These are phyloP conservation scores for Botrytis aclada DNA, from an alignment of 2,329 filamentous ascomycete genomes.

Conservation along the genomic window DNA sequence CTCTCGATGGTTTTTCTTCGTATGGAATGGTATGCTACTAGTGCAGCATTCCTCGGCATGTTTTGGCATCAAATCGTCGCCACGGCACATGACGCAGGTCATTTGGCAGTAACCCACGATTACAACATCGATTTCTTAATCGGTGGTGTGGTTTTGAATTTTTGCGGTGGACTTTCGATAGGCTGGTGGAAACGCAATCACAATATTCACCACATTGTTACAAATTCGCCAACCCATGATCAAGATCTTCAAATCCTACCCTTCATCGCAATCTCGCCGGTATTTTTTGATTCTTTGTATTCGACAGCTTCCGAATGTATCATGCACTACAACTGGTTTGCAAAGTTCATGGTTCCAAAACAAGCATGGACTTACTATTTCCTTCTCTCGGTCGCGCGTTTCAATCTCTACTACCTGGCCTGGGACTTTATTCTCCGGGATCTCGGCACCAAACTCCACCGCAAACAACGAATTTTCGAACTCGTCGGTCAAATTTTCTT, in stretches of 20 bases:
- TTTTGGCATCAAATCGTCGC: slow-evolving; percentile 97
- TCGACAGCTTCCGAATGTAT: slow-evolving; percentile 81
- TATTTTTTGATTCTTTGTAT: slow-evolving; percentile 68
- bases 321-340: slow-evolving; percentile 72
- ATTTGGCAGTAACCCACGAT: slow-evolving; percentile 94
- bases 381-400: slow-evolving; percentile 74
- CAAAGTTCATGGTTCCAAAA: slow-evolving; percentile 68
- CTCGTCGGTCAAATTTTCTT: slow-evolving; percentile 75
- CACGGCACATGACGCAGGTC: slow-evolving; percentile 88
- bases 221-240: slow-evolving; percentile 91
- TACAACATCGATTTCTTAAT: slow-evolving; percentile 81
- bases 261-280: slow-evolving; percentile 82
- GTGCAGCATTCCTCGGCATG: slow-evolving; percentile 71
- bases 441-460: slow-evolving; percentile 67
- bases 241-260: slow-evolving; percentile 92
- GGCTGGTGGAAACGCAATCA: slow-evolving; percentile 98
- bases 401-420: slow-evolving; percentile 81
- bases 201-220: slow-evolving; percentile 96
- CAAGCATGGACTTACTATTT: slow-evolving; percentile 84
- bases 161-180: slow-evolving; percentile 82
- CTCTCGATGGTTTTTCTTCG: slow-evolving; percentile 60
- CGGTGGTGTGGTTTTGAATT: slow-evolving; percentile 87
- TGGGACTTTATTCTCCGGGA: slow-evolving; percentile 73
- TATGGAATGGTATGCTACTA: slow-evolving; percentile 63
- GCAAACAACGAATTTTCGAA: slow-evolving; percentile 81